A percentile compares a stretch with the other conserved stretches of the same genome.
Evolutionary conservation across 768 basidiomycete genomes (phyloP).

Genomic region (Inosperma sp.): DNA sequence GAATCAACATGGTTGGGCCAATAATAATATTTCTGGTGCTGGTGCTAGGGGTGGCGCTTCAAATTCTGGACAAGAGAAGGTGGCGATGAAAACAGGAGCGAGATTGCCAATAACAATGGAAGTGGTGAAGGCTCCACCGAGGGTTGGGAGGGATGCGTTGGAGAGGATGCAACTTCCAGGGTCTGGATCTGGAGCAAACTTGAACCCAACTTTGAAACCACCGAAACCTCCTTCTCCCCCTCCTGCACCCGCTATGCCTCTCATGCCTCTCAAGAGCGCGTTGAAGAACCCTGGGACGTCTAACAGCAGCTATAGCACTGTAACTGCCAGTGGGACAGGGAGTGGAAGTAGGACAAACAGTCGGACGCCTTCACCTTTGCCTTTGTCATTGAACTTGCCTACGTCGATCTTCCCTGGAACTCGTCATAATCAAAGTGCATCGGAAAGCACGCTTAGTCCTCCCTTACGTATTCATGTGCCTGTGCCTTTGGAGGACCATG

Average conservation of each 20-base stretch:
- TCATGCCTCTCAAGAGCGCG: conserved; percentile 60
- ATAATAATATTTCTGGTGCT: not conserved
- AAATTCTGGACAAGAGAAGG: conserved; percentile 10
- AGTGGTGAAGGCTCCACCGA: conserved; percentile 45
- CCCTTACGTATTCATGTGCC: not conserved
- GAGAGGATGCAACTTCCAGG: conserved; percentile 30
- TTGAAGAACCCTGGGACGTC: conserved; percentile 50
- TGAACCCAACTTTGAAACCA: not conserved
- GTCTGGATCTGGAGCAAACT: conserved; percentile 30
- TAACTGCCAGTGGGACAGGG: too few relatives aligned
- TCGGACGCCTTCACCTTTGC: conserved; percentile 3
- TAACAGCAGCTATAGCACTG: too few relatives aligned
- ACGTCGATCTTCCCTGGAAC: conserved; percentile 7
- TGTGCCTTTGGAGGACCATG: too few relatives aligned
- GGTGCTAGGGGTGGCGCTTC: not conserved
- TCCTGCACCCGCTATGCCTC: not conserved
- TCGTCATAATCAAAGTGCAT: not conserved
- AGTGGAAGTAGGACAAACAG: conserved; percentile 5
- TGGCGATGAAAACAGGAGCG: not conserved
- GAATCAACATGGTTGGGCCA: conserved; percentile 26
- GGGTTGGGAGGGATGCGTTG: conserved; percentile 27
- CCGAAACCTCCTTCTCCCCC: conserved; percentile 5
- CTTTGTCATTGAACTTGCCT: conserved; percentile 11
- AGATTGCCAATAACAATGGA: conserved; percentile 23
- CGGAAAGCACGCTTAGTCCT: not conserved